These are phyloP conservation scores for Rehmannia glutinosa DNA, from an alignment of 257 asterid genomes.

Conservation along the genomic window DNA sequence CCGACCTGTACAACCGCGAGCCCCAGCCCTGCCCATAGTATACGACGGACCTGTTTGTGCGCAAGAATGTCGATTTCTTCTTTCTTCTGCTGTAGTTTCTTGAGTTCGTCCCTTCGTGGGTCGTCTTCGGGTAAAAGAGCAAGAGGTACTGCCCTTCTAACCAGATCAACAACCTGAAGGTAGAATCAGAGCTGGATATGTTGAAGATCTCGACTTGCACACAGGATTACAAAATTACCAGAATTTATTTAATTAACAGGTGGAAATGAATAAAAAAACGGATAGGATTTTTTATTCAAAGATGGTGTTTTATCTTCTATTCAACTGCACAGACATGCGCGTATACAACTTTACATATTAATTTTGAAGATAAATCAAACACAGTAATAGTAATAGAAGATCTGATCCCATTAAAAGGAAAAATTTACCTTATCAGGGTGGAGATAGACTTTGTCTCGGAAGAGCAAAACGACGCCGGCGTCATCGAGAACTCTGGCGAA, in stretches of 20 bases:
- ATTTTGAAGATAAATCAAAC: too few relatives aligned
- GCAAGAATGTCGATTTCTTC: constrained; percentile 46
- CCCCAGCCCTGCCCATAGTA: constrained; percentile 55
- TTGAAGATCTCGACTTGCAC: background rate
- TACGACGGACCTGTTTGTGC: constrained; percentile 51
- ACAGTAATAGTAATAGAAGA: too few relatives aligned
- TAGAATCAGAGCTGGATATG: background rate
- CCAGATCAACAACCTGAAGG: constrained; percentile 71
- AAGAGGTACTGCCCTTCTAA: constrained; percentile 63
- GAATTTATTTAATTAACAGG: too few relatives aligned
- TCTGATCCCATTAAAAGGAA: too few relatives aligned
- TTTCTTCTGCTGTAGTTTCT: constrained; percentile 41
- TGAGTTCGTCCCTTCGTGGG: constrained; percentile 32
- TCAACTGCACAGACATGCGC: too few relatives aligned
- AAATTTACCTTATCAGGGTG: constrained; percentile 89
- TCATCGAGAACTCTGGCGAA: constrained; percentile 76
- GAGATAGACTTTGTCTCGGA: constrained; percentile 80
- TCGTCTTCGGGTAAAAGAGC: constrained; percentile 51
- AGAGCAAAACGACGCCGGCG: constrained; percentile 75
- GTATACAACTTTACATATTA: too few relatives aligned
- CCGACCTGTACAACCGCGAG: constrained; percentile 38
- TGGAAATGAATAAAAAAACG: too few relatives aligned
- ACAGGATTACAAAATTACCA: too few relatives aligned
- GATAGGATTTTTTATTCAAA: too few relatives aligned
- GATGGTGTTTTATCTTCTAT: too few relatives aligned